phyloP scores from a whole-genome alignment of 2,329 filamentous ascomycete species.

The Stagonosporopsis vannaccii region DNA sequence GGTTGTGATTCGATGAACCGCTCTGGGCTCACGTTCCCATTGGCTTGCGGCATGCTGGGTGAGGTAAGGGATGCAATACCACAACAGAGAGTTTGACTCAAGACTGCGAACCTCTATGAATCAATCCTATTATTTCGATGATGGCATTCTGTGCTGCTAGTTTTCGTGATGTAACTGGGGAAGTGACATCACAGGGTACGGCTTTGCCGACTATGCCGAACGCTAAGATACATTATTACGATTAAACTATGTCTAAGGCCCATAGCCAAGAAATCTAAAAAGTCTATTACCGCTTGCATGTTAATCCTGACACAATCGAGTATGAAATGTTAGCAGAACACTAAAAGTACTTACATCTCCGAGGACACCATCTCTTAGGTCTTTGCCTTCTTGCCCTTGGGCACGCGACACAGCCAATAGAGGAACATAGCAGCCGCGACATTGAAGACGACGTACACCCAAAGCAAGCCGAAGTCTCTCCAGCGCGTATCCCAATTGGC shows the following conservation, averaged over 20 bases:
- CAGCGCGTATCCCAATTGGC: conserved; percentile 62
- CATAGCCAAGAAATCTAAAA: conserved; percentile 2
- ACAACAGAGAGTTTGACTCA: background rate
- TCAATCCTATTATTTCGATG: background rate
- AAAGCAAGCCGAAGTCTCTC: conserved; percentile 64
- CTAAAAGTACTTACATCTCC: background rate
- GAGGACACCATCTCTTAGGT: conserved; percentile 9
- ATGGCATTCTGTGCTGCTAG: conserved; percentile 2
- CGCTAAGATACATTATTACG: conserved; percentile 5
- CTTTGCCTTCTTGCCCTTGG: conserved; percentile 54
- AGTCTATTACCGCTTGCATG: conserved; percentile 2
- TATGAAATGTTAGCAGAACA: background rate
- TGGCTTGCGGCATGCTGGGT: conserved; percentile 11
- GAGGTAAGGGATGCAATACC: background rate
- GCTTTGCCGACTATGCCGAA: conserved; percentile 1
- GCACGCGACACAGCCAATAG: conserved; percentile 63
- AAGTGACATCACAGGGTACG: conserved; percentile 14
- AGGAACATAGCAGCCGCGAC: conserved; percentile 55
- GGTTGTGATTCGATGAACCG: conserved; percentile 12
- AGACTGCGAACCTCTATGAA: background rate
- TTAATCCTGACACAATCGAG: conserved; percentile 1
- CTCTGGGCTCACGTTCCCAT: conserved; percentile 11
- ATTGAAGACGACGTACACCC: conserved; percentile 61
- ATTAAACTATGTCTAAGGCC: conserved; percentile 4
- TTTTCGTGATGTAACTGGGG: conserved; percentile 14